Base-by-base conservation (phyloP, 495 filamentous ascomycete species). In the Viridothelium virens region DNA sequence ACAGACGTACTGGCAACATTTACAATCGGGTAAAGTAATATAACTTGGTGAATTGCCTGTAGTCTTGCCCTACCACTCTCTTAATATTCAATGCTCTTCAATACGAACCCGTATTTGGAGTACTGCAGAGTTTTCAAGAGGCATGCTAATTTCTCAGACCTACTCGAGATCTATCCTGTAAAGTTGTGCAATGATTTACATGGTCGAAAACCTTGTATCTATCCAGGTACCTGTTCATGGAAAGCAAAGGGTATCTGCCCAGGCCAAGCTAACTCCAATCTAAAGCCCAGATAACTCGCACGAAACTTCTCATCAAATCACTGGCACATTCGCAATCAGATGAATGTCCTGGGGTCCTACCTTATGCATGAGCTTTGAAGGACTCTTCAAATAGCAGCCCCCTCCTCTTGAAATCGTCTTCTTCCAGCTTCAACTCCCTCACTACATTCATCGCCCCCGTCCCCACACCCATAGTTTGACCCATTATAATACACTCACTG, bases 401-500 rank as follows among this genome's bases (percentile, higher is more conserved):
- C 73, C 86, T 86, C 38, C 78, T 77, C 41, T 76, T 79, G n/a
- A 91, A 79, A 71, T 89, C 83, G 34, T 83, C 81, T 59, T 85
- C 81, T 64, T 79, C 79, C 64, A 96, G 80, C 69, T 86, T 86
- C 70, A 98, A 74, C 67, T 83, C 80, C 65, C 91, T 82, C 31
- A 96, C 87, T 16, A 97, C 87, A 74, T 93, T 86, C 83, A 96
- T 91, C 7, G 91, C 89, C 1, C 94, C 94, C 0, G 94, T 98
- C 2, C 94, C 94, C 48, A 97, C 81, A 38, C 83, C 84, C 81
- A 97, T 91, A 39, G 85, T 90, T 83, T 96, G 91, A 37, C 94
- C 94, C 88, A 98, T 93, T 72, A 98, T 98, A 73, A 98, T 97
- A 77, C 92, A 96, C 78, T 98, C 94, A 37, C 86, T 91, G 9